Evolutionary conservation across 2,329 filamentous ascomycete species (phyloP).

Genomic region (Aspergillus fumigatus): DNA sequence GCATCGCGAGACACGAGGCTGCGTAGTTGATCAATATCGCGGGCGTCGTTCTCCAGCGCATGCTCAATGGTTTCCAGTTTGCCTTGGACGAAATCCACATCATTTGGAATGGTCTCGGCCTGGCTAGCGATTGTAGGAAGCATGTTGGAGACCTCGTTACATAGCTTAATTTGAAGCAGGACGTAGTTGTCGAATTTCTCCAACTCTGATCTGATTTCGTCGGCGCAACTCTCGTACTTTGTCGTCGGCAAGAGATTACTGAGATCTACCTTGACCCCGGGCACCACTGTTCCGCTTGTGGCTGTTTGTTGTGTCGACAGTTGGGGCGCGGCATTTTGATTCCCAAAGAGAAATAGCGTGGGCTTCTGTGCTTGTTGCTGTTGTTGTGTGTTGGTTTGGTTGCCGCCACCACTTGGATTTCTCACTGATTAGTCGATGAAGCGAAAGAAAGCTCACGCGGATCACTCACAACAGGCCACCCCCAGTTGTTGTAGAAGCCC

Average conservation of each 20-base stretch:
- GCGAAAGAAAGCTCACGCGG: background rate
- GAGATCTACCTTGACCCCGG: conserved; percentile 73
- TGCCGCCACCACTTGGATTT: conserved; percentile 17
- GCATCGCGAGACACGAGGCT: conserved; percentile 60
- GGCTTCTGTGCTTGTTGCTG: conserved; percentile 48
- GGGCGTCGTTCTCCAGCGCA: conserved; percentile 59
- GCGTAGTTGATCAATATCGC: conserved; percentile 55
- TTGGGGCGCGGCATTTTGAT: conserved; percentile 26
- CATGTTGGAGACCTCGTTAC: conserved; percentile 71
- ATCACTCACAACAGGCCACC: conserved; percentile 33
- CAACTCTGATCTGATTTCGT: conserved; percentile 74
- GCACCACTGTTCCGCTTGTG: conserved; percentile 42
- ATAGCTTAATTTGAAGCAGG: conserved; percentile 67
- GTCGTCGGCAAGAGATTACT: conserved; percentile 79
- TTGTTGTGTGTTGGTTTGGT: conserved; percentile 23
- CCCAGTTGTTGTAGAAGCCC: conserved; percentile 23
- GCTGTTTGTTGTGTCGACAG: conserved; percentile 32
- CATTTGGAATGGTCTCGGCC: conserved; percentile 60
- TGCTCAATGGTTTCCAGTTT: conserved; percentile 61
- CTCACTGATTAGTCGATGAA: background rate
- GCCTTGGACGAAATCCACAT: conserved; percentile 59
- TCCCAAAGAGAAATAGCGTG: conserved; percentile 37
- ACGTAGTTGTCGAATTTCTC: conserved; percentile 75
- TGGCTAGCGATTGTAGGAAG: conserved; percentile 59
- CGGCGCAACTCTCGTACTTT: conserved; percentile 83